Percentiles rank a stretch among this genome's conserved stretches.
phyloP scores from a whole-genome alignment of 176 grass and related monocot genomes.

The Juncus effusus region DNA sequence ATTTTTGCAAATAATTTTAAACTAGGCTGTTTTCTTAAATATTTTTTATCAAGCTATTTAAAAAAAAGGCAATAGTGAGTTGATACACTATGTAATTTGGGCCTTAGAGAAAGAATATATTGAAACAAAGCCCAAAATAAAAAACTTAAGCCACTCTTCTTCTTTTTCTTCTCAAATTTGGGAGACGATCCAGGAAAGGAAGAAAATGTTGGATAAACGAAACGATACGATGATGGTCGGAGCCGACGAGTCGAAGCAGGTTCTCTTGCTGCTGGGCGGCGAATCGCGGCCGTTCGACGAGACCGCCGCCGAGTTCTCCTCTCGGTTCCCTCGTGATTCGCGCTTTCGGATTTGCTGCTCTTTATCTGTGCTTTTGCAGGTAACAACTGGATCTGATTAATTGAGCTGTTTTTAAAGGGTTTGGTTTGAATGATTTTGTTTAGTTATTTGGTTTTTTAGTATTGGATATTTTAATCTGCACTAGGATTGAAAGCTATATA shows the following conservation, averaged over 20 bases:
- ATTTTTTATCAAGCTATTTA: no score
- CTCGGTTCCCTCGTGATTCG: slow-evolving; percentile 52
- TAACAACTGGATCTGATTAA: slow-evolving; percentile 9
- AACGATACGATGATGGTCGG: slow-evolving; percentile 22
- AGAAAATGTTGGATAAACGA: background rate
- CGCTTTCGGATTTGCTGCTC: slow-evolving; percentile 58
- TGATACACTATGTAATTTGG: no score
- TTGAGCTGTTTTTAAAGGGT: background rate
- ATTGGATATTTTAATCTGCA: no score
- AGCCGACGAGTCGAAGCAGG: slow-evolving; percentile 40
- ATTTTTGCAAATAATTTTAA: no score
- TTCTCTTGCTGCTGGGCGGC: slow-evolving; percentile 48
- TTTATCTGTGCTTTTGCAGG: slow-evolving; percentile 57
- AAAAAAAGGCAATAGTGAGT: no score
- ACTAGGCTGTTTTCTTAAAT: no score
- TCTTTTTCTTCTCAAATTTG: slow-evolving; percentile 5
- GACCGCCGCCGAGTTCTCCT: slow-evolving; percentile 53
- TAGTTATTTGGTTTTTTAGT: background rate
- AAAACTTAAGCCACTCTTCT: background rate
- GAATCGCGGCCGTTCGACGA: slow-evolving; percentile 59
- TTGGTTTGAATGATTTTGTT: slow-evolving; percentile 4
- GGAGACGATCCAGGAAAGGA: background rate
- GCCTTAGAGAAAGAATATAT: no score
- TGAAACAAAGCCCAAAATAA: no score
- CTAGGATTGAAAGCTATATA: no score